A percentile compares a stretch with the other conserved stretches of the same genome.
phyloP scores from a whole-genome alignment of 2,329 filamentous ascomycete genomes.

The Apiospora kogelbergensis region DNA sequence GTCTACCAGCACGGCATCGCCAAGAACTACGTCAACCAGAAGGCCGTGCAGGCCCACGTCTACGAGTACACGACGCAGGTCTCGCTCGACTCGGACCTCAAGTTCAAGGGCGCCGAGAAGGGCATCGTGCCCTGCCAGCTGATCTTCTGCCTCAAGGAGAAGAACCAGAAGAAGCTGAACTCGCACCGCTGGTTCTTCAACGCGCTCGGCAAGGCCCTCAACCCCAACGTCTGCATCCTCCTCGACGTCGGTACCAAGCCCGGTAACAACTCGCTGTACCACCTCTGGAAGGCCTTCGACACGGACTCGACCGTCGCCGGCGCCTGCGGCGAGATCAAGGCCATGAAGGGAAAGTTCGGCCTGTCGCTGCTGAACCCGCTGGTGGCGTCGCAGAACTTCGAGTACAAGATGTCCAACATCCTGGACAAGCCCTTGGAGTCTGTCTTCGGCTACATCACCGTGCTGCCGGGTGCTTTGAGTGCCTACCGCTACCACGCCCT shows the following conservation, averaged over 20 bases:
- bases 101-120: constrained; percentile 99
- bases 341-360: constrained; percentile 83
- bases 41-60: constrained; percentile 92
- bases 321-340: constrained; percentile 97
- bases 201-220: constrained; percentile 87
- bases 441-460: constrained; percentile 95
- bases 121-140: constrained; percentile 97
- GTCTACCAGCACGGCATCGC: constrained; percentile 98
- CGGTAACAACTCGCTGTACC: constrained; percentile 86
- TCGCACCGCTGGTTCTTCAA: constrained; percentile 99
- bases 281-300: constrained; percentile 98
- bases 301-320: constrained; percentile 96
- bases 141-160: constrained; percentile 97
- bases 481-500: constrained; percentile 93
- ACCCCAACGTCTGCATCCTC: constrained; percentile 94
- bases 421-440: constrained; percentile 97
- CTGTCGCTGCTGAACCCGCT: constrained; percentile 91
- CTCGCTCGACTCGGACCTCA: constrained; percentile 89
- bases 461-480: constrained; percentile 96
- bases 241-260: constrained; percentile 96
- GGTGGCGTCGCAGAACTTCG: constrained; percentile 95
- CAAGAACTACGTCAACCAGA: constrained; percentile 96
- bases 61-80: constrained; percentile 99
- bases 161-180: constrained; percentile 97
- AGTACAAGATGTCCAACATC: constrained; percentile 99